phyloP scores from a whole-genome alignment of 2,329 filamentous ascomycete genomes.

The Colletotrichum tropicicola region DNA sequence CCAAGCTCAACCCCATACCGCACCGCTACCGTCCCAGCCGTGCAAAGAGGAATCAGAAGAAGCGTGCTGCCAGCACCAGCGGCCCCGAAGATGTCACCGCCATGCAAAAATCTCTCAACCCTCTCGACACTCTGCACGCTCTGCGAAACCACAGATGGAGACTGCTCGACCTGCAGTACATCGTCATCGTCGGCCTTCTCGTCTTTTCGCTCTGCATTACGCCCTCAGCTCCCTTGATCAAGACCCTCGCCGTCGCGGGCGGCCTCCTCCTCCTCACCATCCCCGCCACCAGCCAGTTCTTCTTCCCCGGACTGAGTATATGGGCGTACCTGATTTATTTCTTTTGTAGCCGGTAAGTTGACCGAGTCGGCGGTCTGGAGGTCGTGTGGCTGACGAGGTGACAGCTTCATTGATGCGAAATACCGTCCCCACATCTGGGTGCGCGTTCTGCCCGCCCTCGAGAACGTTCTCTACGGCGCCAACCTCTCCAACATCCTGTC shows the following conservation, averaged over 20 bases:
- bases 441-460: constrained; percentile 89
- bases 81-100: constrained; percentile 71
- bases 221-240: constrained; percentile 80
- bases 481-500: constrained; percentile 97
- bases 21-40: constrained; percentile 49
- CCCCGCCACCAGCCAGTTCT: constrained; percentile 89
- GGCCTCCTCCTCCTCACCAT: constrained; percentile 78
- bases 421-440: constrained; percentile 96
- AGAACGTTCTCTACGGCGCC: constrained; percentile 95
- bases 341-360: constrained; percentile 87
- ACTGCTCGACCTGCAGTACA: constrained; percentile 85
- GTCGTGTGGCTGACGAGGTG: constrained; percentile 10
- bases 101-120: constrained; percentile 84
- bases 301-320: constrained; percentile 86
- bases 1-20: constrained; percentile 52
- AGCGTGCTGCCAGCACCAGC: constrained; percentile 39
- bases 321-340: constrained; percentile 91
- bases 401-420: constrained; percentile 86
- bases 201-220: constrained; percentile 88
- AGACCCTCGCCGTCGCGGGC: constrained; percentile 75
- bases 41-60: constrained; percentile 49
- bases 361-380: not conserved
- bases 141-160: constrained; percentile 84
- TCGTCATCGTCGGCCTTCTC: constrained; percentile 75
- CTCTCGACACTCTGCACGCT: constrained; percentile 78